A percentile compares a stretch with the other conserved stretches of the same genome.
phyloP scores from a whole-genome alignment of 805 yeast genomes.

The Kazachstania africana region DNA sequence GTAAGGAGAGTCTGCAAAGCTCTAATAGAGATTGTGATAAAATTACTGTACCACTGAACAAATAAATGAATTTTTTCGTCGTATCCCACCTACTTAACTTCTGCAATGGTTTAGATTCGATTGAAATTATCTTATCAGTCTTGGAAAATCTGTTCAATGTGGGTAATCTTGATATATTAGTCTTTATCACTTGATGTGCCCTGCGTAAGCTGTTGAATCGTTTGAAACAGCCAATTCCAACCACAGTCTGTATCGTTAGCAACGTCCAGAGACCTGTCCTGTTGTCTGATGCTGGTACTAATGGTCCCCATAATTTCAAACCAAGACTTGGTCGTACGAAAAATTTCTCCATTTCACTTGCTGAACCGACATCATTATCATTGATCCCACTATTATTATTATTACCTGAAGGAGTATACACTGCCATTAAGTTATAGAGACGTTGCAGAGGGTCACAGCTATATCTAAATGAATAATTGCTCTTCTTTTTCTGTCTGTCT shows the following conservation, averaged over 20 bases:
- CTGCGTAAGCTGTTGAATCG: conserved; percentile 11
- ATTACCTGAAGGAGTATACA: conserved; percentile 8
- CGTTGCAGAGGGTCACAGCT: no score
- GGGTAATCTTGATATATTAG: conserved; percentile 24
- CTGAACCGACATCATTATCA: conserved; percentile 7
- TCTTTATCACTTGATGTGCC: conserved; percentile 5
- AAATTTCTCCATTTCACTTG: no score
- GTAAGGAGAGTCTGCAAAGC: conserved; percentile 33
- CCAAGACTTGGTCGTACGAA: conserved; percentile 47
- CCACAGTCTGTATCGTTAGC: conserved; percentile 39
- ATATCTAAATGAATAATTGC: no score
- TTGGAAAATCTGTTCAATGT: conserved; percentile 25
- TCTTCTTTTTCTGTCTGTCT: no score
- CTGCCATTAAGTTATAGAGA: conserved; percentile 15
- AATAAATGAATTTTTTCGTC: conserved; percentile 23
- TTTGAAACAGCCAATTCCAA: conserved; percentile 30
- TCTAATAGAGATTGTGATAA: conserved; percentile 49
- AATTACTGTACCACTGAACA: conserved; percentile 34
- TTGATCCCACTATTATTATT: conserved; percentile 1
- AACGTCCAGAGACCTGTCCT: conserved; percentile 39
- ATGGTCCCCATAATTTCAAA: conserved; percentile 53
- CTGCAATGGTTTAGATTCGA: neutral
- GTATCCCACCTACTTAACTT: conserved; percentile 19
- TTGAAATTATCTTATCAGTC: conserved; percentile 11
- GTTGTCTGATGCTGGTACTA: conserved; percentile 64